Percentiles rank a stretch among this genome's conserved stretches.
Conservation (phyloP, 2,329 filamentous ascomycete genomes). For the Cordyceps sp. region DNA sequence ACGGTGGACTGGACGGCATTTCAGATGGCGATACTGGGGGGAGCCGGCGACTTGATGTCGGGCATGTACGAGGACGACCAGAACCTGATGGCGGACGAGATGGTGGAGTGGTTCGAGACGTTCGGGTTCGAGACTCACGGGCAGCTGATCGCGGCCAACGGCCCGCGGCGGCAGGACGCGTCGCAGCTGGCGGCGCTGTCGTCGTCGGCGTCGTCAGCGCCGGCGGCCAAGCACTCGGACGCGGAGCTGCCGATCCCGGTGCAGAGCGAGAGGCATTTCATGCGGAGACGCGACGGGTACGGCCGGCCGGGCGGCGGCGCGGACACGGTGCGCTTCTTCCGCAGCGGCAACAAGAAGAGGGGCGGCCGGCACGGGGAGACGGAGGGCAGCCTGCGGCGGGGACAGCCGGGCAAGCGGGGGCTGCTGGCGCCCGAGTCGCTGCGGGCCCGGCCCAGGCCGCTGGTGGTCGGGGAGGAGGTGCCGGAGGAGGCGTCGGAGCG, state of each 20-base stretch:
- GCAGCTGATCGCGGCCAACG: conserved; percentile 15
- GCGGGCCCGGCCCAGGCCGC: conserved; percentile 23
- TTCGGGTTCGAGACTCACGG: conserved; percentile 29
- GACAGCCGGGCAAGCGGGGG: neutral
- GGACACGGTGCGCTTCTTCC: conserved; percentile 17
- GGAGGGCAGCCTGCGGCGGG: neutral
- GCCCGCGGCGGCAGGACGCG: conserved; percentile 4
- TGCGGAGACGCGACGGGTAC: conserved; percentile 13
- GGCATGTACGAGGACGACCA: conserved; percentile 28
- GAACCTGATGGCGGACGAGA: conserved; percentile 20
- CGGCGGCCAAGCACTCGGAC: conserved; percentile 9
- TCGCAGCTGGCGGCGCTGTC: conserved; percentile 5
- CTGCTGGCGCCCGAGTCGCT: neutral
- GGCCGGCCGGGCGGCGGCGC: conserved; percentile 1
- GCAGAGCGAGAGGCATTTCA: conserved; percentile 10
- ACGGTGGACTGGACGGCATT: conserved; percentile 47
- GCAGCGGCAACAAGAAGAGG: conserved; percentile 3
- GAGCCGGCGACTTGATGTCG: conserved; percentile 32
- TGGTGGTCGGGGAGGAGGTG: conserved; percentile 23
- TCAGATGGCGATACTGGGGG: conserved; percentile 46
- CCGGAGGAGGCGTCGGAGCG: conserved; percentile 3
- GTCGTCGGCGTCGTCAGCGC: conserved; percentile 12
- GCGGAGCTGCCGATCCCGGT: conserved; percentile 22
- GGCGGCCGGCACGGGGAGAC: neutral
- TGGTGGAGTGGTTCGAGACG: conserved; percentile 33